Conservation (phyloP, 805 yeast species). For the Candida alai region DNA sequence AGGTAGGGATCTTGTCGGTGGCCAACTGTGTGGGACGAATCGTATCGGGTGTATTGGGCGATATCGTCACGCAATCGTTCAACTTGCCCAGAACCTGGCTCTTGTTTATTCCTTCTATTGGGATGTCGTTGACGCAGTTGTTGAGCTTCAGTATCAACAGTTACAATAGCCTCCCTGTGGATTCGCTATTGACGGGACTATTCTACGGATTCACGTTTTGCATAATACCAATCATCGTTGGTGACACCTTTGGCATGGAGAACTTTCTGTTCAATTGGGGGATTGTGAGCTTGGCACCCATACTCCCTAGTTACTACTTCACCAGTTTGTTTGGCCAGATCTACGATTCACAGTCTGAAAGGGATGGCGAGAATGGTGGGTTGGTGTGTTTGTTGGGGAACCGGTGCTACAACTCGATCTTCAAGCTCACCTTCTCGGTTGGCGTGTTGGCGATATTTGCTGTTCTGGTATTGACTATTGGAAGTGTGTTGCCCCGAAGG, state of each 20-base stretch:
- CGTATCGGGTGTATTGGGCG: conserved; percentile 61
- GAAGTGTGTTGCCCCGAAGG: not conserved
- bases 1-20: conserved; percentile 68
- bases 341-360: conserved; percentile 47
- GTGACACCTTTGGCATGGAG: conserved; percentile 68
- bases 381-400: conserved; percentile 29
- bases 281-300: conserved; percentile 60
- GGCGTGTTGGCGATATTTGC: conserved; percentile 24
- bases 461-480: conserved; percentile 16
- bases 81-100: conserved; percentile 50
- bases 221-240: conserved; percentile 69
- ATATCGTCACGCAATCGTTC: conserved; percentile 46
- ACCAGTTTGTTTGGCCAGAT: conserved; percentile 60
- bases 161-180: conserved; percentile 40
- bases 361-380: conserved; percentile 7
- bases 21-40: conserved; percentile 67
- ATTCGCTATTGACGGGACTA: conserved; percentile 59
- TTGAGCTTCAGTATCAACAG: conserved; percentile 36
- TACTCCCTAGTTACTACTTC: conserved; percentile 54
- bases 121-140: conserved; percentile 49
- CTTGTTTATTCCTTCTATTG: conserved; percentile 47
- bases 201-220: conserved; percentile 75
- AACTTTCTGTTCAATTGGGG: conserved; percentile 76
- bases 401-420: conserved; percentile 44
- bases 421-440: conserved; percentile 32